These are phyloP conservation scores for Suillus sp. DNA, from an alignment of 768 basidiomycete genomes.

Conservation along the genomic window DNA sequence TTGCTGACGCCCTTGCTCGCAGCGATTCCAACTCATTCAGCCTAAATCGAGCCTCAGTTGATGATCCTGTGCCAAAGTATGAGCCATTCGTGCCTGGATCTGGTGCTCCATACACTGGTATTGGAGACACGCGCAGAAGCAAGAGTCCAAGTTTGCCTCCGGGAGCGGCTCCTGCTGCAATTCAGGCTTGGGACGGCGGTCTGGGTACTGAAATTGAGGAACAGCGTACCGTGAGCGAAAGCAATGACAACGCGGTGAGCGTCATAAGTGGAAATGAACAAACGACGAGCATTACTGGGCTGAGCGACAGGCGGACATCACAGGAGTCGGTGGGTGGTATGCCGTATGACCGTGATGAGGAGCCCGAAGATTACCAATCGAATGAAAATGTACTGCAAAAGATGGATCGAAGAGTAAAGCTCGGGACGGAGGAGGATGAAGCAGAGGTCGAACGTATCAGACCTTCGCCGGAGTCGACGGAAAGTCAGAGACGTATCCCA, in stretches of 20 bases:
- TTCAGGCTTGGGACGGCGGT: constrained; percentile 40
- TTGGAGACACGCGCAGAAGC: constrained; percentile 26
- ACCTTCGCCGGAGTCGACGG: constrained; percentile 18
- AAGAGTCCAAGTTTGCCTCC: constrained; percentile 41
- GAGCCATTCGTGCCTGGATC: constrained; percentile 26
- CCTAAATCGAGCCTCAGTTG: constrained; percentile 15
- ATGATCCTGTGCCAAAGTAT: constrained; percentile 43
- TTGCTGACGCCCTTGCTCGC: constrained; percentile 39
- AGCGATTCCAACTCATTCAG: constrained; percentile 17
- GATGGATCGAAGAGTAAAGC: neutral
- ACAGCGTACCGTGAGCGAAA: neutral
- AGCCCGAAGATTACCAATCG: constrained; percentile 17
- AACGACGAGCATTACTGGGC: neutral
- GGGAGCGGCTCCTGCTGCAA: constrained; percentile 42
- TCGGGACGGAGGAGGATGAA: constrained; percentile 9
- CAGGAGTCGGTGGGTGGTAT: constrained; percentile 15
- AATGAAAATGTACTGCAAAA: constrained; percentile 4
- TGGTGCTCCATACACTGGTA: constrained; percentile 17
- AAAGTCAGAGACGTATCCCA: constrained; percentile 31
- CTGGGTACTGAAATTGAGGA: constrained; percentile 32
- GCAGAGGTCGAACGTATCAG: neutral
- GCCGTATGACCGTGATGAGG: constrained; percentile 28
- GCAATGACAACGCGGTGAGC: neutral
- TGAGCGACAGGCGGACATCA: constrained; percentile 5
- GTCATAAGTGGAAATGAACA: constrained; percentile 5